These are phyloP conservation scores for Cutaneotrichosporon sp. DNA, from an alignment of 1,284 basidiomycete genomes.

Conservation along the genomic window DNA sequence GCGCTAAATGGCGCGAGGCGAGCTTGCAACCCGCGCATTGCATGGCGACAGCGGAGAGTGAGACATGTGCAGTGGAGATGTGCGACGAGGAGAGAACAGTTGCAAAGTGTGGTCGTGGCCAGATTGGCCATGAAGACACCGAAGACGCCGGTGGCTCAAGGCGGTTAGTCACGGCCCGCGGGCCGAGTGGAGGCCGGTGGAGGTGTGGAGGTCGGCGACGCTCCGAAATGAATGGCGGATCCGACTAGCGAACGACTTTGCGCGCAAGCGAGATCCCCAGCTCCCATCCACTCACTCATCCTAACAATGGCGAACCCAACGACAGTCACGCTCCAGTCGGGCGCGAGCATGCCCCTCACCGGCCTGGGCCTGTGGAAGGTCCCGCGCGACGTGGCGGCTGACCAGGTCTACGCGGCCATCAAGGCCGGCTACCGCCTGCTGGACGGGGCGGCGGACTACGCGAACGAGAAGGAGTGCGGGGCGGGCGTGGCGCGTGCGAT, in stretches of 20 bases:
- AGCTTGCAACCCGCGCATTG: neutral
- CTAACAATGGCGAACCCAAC: neutral
- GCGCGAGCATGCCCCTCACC: conserved; percentile 20
- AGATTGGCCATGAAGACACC: neutral
- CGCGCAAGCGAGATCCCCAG: neutral
- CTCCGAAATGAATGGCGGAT: neutral
- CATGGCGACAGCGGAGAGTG: neutral
- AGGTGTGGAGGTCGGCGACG: neutral
- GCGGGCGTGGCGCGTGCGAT: conserved; percentile 62
- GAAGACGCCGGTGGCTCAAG: neutral
- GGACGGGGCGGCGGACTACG: conserved; percentile 54
- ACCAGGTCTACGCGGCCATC: conserved; percentile 56
- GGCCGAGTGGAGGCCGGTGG: neutral
- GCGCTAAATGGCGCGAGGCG: too few species aligned
- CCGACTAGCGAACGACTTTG: neutral
- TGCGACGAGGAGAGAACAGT: neutral
- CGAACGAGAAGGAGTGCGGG: conserved; percentile 62
- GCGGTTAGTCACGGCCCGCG: neutral
- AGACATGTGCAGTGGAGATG: neutral
- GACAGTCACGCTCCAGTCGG: conserved; percentile 11
- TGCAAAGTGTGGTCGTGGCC: neutral
- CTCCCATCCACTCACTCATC: neutral
- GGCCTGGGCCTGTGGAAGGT: conserved; percentile 38
- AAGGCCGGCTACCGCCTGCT: conserved; percentile 56
- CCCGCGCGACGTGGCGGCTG: conserved; percentile 23